phyloP scores from a whole-genome alignment of 306 rosid species.

The Heteromeles arbutifolia region DNA sequence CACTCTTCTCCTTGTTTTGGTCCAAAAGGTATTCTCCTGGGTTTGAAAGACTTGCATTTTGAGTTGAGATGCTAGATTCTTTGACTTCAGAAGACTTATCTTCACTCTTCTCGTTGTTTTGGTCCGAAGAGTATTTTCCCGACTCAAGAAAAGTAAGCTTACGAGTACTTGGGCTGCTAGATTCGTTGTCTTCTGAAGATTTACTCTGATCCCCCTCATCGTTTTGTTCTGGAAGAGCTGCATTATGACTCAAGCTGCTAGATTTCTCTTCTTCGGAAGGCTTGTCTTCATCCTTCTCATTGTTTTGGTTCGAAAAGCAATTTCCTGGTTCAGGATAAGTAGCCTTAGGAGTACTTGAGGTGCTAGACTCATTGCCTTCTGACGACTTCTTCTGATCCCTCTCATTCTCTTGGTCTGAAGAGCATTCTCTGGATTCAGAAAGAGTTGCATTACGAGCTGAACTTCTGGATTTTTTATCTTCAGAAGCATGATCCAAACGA shows the following conservation, averaged over 20 bases:
- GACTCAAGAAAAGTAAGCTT: slow-evolving; percentile 31
- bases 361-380: slow-evolving; percentile 21
- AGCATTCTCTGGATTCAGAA: slow-evolving; percentile 39
- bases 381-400: slow-evolving; percentile 15
- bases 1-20: not conserved
- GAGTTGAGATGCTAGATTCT: slow-evolving; percentile 18
- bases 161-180: not conserved
- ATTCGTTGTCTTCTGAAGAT: not conserved
- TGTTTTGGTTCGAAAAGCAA: not conserved
- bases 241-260: slow-evolving; percentile 8
- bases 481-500: slow-evolving; percentile 19
- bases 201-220: slow-evolving; percentile 18
- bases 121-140: slow-evolving; percentile 25
- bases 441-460: slow-evolving; percentile 16
- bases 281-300: not conserved
- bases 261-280: slow-evolving; percentile 16
- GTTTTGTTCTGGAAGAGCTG: slow-evolving; percentile 30
- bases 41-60: not conserved
- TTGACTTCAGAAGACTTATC: slow-evolving; percentile 9
- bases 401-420: slow-evolving; percentile 13
- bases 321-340: not conserved
- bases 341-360: slow-evolving; percentile 20
- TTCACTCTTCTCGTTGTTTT: slow-evolving; percentile 11
- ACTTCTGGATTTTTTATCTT: slow-evolving; percentile 7
- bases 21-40: not conserved